phyloP scores from a whole-genome alignment of 1,284 basidiomycete genomes.

The Melanopsichium pennsylvanicum region DNA sequence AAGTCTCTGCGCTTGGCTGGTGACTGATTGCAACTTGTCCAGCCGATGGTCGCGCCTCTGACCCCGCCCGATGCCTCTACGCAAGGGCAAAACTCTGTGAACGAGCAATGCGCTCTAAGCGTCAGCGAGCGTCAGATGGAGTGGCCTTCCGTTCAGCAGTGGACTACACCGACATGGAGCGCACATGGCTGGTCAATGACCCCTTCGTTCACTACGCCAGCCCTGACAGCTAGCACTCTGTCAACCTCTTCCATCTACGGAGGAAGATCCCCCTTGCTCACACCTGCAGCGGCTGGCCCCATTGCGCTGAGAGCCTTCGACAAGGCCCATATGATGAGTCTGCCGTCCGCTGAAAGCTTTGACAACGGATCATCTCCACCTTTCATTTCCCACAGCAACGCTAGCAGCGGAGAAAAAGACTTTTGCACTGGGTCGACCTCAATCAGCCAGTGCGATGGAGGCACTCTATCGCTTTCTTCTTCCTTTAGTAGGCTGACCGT shows the following conservation, averaged over 20 bases:
- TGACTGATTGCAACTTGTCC: neutral
- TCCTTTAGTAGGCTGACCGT: conserved; percentile 9
- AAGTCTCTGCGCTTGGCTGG: neutral
- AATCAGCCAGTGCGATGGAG: neutral
- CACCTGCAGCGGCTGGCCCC: neutral
- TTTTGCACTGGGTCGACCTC: neutral
- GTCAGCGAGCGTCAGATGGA: conserved; percentile 15
- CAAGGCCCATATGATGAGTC: conserved; percentile 6
- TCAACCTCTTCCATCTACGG: conserved; percentile 24
- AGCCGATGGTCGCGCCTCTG: conserved; percentile 19
- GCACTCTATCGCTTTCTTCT: conserved; percentile 6
- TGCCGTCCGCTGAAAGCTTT: conserved; percentile 4
- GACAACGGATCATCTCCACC: neutral
- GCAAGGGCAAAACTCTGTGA: conserved; percentile 1
- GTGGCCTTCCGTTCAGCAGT: neutral
- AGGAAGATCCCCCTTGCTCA: conserved; percentile 18
- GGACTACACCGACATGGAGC: conserved; percentile 1
- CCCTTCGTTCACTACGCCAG: conserved; percentile 22
- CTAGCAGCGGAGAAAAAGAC: neutral
- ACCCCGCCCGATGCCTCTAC: conserved; percentile 3
- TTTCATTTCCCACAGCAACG: neutral
- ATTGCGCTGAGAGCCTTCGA: conserved; percentile 10
- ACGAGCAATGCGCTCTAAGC: conserved; percentile 3
- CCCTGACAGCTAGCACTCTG: conserved; percentile 28
- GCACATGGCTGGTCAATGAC: conserved; percentile 18